Percentiles rank a stretch among this genome's conserved stretches.
Evolutionary conservation across 371 early-diverging fungal species (phyloP).

Genomic region (Sporodiniella umbellata): DNA sequence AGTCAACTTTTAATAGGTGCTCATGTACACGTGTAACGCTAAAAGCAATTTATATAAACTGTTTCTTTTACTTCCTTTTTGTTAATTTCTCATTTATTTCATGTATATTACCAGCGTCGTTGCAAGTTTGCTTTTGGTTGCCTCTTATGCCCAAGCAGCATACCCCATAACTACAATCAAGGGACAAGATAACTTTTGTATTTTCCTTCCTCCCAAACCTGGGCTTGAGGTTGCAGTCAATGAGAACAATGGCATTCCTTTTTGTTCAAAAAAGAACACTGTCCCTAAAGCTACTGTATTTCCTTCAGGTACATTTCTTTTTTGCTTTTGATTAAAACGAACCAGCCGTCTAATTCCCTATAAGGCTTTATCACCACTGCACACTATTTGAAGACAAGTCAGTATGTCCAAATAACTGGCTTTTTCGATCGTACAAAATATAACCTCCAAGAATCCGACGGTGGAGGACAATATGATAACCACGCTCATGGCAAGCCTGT

Average conservation of each 20-base stretch:
- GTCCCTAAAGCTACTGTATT: slow-evolving; percentile 47
- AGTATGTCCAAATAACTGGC: slow-evolving; percentile 55
- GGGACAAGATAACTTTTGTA: slow-evolving; percentile 43
- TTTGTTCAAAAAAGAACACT: slow-evolving; percentile 40
- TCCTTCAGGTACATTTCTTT: slow-evolving; percentile 43
- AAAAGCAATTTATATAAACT: background rate
- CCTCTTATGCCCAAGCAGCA: slow-evolving; percentile 6
- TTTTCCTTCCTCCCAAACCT: slow-evolving; percentile 58
- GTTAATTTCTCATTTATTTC: background rate
- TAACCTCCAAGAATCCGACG: slow-evolving; percentile 36
- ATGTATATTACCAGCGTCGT: background rate
- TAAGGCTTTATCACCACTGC: slow-evolving; percentile 49
- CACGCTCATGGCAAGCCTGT: slow-evolving; percentile 31
- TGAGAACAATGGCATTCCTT: slow-evolving; percentile 52
- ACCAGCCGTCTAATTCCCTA: no score
- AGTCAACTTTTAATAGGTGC: no score
- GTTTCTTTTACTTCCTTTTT: no score
- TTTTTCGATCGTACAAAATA: slow-evolving; percentile 51
- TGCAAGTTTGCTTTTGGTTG: slow-evolving; percentile 5
- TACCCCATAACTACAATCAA: slow-evolving; percentile 18
- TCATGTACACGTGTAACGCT: no score
- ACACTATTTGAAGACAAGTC: slow-evolving; percentile 37
- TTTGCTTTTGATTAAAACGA: background rate
- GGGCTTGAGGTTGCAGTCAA: slow-evolving; percentile 52
- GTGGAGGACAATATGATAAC: slow-evolving; percentile 51